Percentiles rank a stretch among this genome's conserved stretches.
Evolutionary conservation across 192 early-diverging fungal genomes (phyloP).

Genomic region (Rhizoclosmatium globosum): DNA sequence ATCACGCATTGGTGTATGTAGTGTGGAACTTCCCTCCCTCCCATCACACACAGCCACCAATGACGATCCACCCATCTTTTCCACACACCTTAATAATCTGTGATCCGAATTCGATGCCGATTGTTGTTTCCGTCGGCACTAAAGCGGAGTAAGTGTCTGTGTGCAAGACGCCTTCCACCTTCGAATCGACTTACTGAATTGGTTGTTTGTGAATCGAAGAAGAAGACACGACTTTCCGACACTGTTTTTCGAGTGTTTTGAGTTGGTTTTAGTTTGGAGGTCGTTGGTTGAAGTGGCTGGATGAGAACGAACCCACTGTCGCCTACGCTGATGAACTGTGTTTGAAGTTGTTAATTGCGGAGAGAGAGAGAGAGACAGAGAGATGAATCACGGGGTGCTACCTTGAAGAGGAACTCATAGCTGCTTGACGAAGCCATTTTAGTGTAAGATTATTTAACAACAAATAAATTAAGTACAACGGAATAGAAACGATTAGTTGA

Average conservation of each 20-base stretch:
- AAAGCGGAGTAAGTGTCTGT: neutral
- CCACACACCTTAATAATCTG: conserved; percentile 42
- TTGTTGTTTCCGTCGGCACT: conserved; percentile 51
- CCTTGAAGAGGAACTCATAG: conserved; percentile 39
- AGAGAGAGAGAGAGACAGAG: neutral
- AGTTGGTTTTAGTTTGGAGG: neutral
- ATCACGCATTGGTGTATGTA: neutral
- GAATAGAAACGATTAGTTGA: neutral
- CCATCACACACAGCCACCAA: neutral
- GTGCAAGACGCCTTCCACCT: conserved; percentile 10
- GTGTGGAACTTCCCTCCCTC: no score
- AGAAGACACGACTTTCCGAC: conserved; percentile 55
- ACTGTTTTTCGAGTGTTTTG: conserved; percentile 1
- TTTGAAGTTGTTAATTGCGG: neutral
- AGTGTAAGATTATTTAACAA: neutral
- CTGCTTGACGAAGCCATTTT: neutral
- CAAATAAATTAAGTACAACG: neutral
- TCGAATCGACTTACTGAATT: conserved; percentile 31
- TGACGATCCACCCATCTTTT: neutral
- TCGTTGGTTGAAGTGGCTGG: no score
- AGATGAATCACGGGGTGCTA: neutral
- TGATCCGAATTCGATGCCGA: conserved; percentile 51
- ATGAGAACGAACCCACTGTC: conserved; percentile 39
- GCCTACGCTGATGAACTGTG: conserved; percentile 45
- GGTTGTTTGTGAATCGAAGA: conserved; percentile 50